Evolutionary conservation across 2,329 filamentous ascomycete species (phyloP).

Genomic region (Sclerotinia spermophila): DNA sequence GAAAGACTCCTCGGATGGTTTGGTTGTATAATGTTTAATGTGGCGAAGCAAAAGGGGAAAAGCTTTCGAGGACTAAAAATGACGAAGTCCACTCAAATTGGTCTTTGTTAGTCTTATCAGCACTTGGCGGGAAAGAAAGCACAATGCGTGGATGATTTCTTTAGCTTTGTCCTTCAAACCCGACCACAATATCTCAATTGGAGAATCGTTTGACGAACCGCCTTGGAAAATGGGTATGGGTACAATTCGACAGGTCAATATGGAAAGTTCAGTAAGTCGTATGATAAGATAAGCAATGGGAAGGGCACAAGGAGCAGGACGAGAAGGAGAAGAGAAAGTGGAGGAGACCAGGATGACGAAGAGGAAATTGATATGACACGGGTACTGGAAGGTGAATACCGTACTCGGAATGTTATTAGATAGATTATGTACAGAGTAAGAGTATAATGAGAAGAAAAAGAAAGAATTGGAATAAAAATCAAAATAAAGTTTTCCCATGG

Average conservation of each 20-base stretch:
- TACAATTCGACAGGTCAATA: constrained; percentile 4
- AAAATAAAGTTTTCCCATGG: constrained; percentile 5
- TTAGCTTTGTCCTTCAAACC: not conserved
- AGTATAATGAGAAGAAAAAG: not conserved
- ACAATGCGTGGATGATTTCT: not conserved
- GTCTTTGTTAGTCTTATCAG: constrained; percentile 10
- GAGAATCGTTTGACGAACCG: not conserved
- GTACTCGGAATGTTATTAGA: not conserved
- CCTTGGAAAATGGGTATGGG: not conserved
- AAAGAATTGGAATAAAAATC: not conserved
- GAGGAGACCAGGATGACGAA: not conserved
- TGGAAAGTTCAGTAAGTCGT: too few relatives aligned
- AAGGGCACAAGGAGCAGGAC: not conserved
- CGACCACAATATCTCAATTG: not conserved
- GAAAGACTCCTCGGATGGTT: constrained; percentile 10
- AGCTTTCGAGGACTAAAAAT: constrained; percentile 4
- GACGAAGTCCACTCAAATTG: not conserved
- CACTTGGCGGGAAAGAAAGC: not conserved
- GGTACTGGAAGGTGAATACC: too few relatives aligned
- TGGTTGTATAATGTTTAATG: not conserved
- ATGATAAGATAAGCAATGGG: not conserved
- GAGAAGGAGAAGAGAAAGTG: not conserved
- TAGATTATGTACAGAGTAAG: not conserved
- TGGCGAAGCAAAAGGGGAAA: constrained; percentile 17
- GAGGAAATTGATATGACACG: not conserved